Evolutionary conservation across 139 green algal species (phyloP).

Genomic region (Auxenochlorella protothecoides): DNA sequence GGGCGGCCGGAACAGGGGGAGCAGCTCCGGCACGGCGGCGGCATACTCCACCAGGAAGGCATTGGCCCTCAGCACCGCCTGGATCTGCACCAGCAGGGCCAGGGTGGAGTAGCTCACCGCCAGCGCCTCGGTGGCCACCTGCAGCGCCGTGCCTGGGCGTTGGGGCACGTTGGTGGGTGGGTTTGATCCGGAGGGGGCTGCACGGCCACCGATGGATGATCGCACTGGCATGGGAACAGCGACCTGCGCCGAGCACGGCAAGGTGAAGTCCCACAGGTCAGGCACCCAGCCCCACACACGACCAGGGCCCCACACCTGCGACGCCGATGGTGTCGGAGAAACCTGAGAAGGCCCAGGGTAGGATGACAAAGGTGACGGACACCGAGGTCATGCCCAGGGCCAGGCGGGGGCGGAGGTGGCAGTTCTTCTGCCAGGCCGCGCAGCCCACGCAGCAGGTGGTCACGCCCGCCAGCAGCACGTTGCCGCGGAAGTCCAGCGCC

Average conservation of each 20-base stretch:
- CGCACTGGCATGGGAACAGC: no score
- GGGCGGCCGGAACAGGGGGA: neutral
- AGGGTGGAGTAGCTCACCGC: conserved; percentile 4
- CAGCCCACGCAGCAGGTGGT: conserved; percentile 31
- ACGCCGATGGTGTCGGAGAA: conserved; percentile 3
- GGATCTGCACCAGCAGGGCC: conserved; percentile 14
- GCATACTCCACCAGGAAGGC: conserved; percentile 9
- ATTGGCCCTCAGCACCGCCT: conserved; percentile 3
- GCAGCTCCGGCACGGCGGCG: neutral
- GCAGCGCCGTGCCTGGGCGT: neutral
- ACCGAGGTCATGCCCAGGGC: conserved; percentile 8
- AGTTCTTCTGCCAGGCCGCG: conserved; percentile 24
- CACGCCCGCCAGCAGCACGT: conserved; percentile 9
- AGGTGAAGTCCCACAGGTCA: no score
- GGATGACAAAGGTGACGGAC: conserved; percentile 15
- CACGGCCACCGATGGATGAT: no score
- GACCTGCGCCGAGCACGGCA: no score
- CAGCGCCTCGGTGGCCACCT: neutral
- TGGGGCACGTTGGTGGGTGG: neutral
- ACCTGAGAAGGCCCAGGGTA: conserved; percentile 24
- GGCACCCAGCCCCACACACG: no score
- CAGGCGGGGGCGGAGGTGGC: conserved; percentile 28
- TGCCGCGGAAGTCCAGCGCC: conserved; percentile 26
- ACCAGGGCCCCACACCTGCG: no score
- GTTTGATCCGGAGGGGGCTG: neutral